Evolutionary conservation across 2,329 filamentous ascomycete species (phyloP).

Genomic region (Claviceps digitariae): DNA sequence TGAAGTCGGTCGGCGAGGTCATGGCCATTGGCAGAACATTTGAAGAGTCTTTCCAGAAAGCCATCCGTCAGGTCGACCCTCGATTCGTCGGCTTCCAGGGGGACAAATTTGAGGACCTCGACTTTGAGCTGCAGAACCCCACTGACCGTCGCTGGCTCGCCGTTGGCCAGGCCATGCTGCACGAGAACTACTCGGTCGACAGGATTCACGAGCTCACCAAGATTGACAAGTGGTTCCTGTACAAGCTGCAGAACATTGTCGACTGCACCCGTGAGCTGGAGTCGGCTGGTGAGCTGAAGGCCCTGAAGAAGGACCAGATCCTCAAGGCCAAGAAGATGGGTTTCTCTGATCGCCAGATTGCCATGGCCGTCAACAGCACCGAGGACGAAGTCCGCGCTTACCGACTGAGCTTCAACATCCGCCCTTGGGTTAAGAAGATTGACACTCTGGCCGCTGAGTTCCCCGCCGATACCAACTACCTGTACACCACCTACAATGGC

Average conservation of each 20-base stretch:
- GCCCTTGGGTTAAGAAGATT: constrained; percentile 95
- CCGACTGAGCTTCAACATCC: constrained; percentile 76
- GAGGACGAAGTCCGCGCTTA: constrained; percentile 83
- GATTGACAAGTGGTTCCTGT: constrained; percentile 98
- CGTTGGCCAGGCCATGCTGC: constrained; percentile 93
- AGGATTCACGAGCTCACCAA: constrained; percentile 86
- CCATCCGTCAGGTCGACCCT: constrained; percentile 92
- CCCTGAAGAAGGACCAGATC: constrained; percentile 77
- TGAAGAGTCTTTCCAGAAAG: constrained; percentile 98
- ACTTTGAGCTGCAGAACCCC: constrained; percentile 79
- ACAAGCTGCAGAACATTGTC: constrained; percentile 97
- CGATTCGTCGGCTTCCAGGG: constrained; percentile 87
- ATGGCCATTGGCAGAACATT: constrained; percentile 99
- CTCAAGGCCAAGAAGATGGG: constrained; percentile 92
- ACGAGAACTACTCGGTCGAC: constrained; percentile 91
- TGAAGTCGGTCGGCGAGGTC: constrained; percentile 98
- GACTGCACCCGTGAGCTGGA: constrained; percentile 79
- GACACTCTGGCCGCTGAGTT: constrained; percentile 96
- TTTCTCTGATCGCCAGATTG: constrained; percentile 95
- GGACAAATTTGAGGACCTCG: constrained; percentile 85
- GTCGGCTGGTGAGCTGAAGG: constrained; percentile 67
- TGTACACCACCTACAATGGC: constrained; percentile 97
- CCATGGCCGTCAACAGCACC: constrained; percentile 66
- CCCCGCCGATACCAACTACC: constrained; percentile 86
- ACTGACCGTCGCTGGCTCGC: constrained; percentile 96